Evolutionary conservation across 1,284 basidiomycete genomes (phyloP).

Genomic region (Marasmius tenuissimus): DNA sequence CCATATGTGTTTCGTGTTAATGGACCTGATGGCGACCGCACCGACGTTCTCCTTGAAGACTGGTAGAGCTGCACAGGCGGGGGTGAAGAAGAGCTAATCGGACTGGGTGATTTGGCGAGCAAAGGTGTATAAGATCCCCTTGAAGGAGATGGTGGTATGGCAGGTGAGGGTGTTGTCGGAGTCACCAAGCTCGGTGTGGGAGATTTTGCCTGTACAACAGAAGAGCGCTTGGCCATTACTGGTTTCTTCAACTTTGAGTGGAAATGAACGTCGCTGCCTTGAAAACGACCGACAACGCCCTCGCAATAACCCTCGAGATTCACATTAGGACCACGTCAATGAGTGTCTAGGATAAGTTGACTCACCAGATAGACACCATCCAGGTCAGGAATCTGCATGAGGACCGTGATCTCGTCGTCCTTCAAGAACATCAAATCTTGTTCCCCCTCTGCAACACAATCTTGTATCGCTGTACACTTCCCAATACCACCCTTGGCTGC

Average conservation of each 20-base stretch:
- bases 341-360: slow-evolving; percentile 14
- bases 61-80: slow-evolving; percentile 1
- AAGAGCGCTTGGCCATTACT: slow-evolving; percentile 66
- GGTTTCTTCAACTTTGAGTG: slow-evolving; percentile 79
- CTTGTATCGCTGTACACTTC: slow-evolving; percentile 66
- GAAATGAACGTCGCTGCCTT: slow-evolving; percentile 67
- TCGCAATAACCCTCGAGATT: slow-evolving; percentile 76
- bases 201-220: slow-evolving; percentile 20
- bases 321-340: slow-evolving; percentile 1
- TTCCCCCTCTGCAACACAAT: slow-evolving; percentile 75
- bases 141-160: slow-evolving; percentile 1
- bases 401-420: slow-evolving; percentile 80
- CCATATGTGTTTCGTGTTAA: not conserved
- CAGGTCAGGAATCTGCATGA: slow-evolving; percentile 68
- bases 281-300: slow-evolving; percentile 86
- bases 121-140: not conserved
- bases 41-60: not conserved
- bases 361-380: slow-evolving; percentile 63
- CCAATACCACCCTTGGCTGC: slow-evolving; percentile 82
- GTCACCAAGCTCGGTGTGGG: slow-evolving; percentile 15
- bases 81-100: not conserved
- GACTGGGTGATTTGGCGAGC: not conserved
- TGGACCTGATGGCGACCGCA: not conserved
- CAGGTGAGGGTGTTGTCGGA: slow-evolving; percentile 1
- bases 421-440: slow-evolving; percentile 90